Evolutionary conservation across 169 alveolate genomes (phyloP), one percentile per base, ranked within the genome.

Genomic region (Plasmodium relictum): DNA sequence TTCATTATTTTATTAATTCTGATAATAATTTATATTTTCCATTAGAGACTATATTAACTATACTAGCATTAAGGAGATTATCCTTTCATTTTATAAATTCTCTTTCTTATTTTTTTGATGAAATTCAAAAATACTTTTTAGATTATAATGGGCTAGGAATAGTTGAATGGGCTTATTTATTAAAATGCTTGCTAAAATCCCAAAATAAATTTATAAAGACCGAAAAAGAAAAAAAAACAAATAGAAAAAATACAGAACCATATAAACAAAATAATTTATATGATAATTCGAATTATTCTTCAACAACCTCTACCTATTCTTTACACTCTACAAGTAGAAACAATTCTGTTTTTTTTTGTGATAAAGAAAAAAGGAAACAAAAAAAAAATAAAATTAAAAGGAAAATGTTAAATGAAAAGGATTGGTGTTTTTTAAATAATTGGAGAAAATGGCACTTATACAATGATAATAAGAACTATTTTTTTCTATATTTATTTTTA

Each of bases 391-490:
- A 65, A 39, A 65, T 50, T 45, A 52, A 16, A 42, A 39, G 54
- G 44, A 73, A 44, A 62, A 37, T 73, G 58, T 45, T 83, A 39
- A 83, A 45, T 68, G 74, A 83, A 71, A 66, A 73, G 16, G 86
- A 83, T 62, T 83, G 91, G 91, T 83, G 56, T 39, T n/a, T 83
- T 8, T 16, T 83, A 48, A 59, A 83, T 48, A 56, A 66, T 26
- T 69, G 91, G 91, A 65, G 41, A 39, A 52, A 54, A 22, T 83
- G 91, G 91, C 85, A 83, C 31, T 37, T 41, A 10, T 54, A 22
- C 42, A 18, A 44, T 37, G 42, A 83, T 20, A 62, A 48, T 3
- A 83, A 45, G 26, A 83, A 65, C 7, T 70, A 22, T 31, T 83
- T 83, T 59, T 83, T 68, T 48, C 14, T 83, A 20, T 41, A 50